These are phyloP conservation scores for Pseudogymnoascus sp. DNA, from an alignment of 2,329 filamentous ascomycete genomes.

Conservation along the genomic window DNA sequence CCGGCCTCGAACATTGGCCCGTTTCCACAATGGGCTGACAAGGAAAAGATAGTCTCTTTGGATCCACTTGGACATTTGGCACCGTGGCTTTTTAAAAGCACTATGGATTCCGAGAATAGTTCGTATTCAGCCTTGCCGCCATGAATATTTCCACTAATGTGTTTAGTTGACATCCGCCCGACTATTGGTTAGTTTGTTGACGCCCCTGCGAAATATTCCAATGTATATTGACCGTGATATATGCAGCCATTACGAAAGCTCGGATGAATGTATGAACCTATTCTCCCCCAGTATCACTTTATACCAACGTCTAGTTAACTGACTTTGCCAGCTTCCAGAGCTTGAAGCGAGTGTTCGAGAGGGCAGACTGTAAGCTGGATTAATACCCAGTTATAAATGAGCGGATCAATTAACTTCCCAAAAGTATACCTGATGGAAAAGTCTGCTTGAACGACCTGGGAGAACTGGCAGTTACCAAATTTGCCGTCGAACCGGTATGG, in stretches of 20 bases:
- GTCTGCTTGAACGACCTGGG: slow-evolving; percentile 75
- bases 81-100: slow-evolving; percentile 74
- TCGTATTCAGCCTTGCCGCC: slow-evolving; percentile 19
- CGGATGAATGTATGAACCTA: slow-evolving; percentile 28
- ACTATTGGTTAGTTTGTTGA: slow-evolving; percentile 25
- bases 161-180: slow-evolving; percentile 30
- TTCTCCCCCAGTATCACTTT: not conserved
- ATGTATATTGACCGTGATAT: not conserved
- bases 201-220: not conserved
- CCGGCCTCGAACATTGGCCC: slow-evolving; percentile 84
- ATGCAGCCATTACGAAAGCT: slow-evolving; percentile 29
- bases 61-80: slow-evolving; percentile 86
- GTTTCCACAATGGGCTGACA: slow-evolving; percentile 81
- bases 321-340: slow-evolving; percentile 61
- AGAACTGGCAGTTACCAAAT: slow-evolving; percentile 88
- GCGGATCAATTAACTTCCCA: slow-evolving; percentile 12
- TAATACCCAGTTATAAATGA: not conserved
- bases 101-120: slow-evolving; percentile 67
- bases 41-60: slow-evolving; percentile 95
- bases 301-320: slow-evolving; percentile 6
- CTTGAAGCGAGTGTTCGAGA: slow-evolving; percentile 78
- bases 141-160: slow-evolving; percentile 18
- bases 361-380: slow-evolving; percentile 55
- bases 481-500: slow-evolving; percentile 82
- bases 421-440: slow-evolving; percentile 59